Evolutionary conservation across 176 grass and related monocot genomes (phyloP), one percentile per base, ranked within the genome.

Genomic region (Luzula sylvatica): DNA sequence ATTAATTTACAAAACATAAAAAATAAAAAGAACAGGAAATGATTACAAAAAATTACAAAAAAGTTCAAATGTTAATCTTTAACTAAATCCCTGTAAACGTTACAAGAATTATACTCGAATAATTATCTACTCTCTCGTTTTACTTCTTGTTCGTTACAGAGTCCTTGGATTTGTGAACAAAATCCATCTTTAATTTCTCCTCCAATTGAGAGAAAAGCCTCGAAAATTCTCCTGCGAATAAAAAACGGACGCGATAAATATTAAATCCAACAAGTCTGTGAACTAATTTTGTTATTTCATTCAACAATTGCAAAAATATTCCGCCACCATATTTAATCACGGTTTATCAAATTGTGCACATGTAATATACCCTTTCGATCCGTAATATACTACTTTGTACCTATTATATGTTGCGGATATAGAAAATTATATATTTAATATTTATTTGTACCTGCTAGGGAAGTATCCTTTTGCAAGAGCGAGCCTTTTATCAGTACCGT

Each of bases 401-500:
- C 30, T 9, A 35, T 35, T 35, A 35, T 35, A 35, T 35, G 30
- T 35, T 35, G 30, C 9, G 19, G 17, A 35, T 35, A 35, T 35
- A 35, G 1, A 26, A 42, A 50, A 4, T 14, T 48, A 48, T 39
- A 38, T n/a, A 57, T 26, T 29, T 69, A n/a, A 16, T 21, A 14
- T 23, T 22, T 13, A 26, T 14, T 22, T 3, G 18, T 82, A 93
- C 81, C 81, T 75, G 73, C 78, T 38, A 70, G 14, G 38, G 68
- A 64, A 56, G 44, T 65, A 45, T 65, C 65, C 78, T 89, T 96
- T 42, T 80, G 79, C 64, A 86, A 45, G 26, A 82, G 52, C 56
- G 81, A 82, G 54, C 84, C 78, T 74, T 4, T 86, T 35, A 96
- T 52, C 68, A 96, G 17, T 26, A 86, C 68, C 52, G 81, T 86